Conservation (phyloP, 2,329 filamentous ascomycete genomes). For the Penicillium janthinellum region DNA sequence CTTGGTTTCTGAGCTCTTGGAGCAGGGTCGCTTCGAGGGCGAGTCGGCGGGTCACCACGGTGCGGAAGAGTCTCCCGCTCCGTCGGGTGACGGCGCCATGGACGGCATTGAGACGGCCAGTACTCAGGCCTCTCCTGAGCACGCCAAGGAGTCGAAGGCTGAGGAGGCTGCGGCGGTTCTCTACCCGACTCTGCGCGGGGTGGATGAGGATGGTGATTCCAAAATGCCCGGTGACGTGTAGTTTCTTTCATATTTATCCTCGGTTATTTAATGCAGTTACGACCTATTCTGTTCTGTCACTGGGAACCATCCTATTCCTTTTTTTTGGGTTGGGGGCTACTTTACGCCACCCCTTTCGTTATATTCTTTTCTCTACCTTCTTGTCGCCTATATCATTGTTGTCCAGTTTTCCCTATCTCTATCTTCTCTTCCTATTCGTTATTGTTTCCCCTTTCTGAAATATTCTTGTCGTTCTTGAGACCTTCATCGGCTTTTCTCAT, state of each 20-base stretch:
- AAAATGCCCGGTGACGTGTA: slow-evolving; percentile 38
- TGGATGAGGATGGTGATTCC: slow-evolving; percentile 40
- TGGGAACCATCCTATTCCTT: slow-evolving; percentile 1
- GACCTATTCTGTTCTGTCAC: slow-evolving; percentile 17
- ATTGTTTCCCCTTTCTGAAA: neutral
- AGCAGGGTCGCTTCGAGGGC: slow-evolving; percentile 52
- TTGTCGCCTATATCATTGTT: slow-evolving; percentile 6
- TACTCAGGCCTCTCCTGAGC: slow-evolving; percentile 47
- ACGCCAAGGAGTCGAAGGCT: slow-evolving; percentile 35
- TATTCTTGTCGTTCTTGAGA: slow-evolving; percentile 1
- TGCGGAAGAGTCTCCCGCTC: slow-evolving; percentile 21
- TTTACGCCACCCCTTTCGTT: slow-evolving; percentile 3
- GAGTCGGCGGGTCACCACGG: slow-evolving; percentile 19
- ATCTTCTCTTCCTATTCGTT: neutral
- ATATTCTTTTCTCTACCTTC: slow-evolving; percentile 1
- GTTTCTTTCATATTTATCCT: neutral
- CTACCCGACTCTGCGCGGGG: slow-evolving; percentile 36
- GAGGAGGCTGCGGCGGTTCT: slow-evolving; percentile 29
- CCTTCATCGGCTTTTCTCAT: neutral
- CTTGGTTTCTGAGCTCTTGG: slow-evolving; percentile 58
- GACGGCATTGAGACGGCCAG: slow-evolving; percentile 37
- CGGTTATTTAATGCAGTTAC: slow-evolving; percentile 22
- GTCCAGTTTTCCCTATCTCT: slow-evolving; percentile 5
- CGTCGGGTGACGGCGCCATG: slow-evolving; percentile 27
- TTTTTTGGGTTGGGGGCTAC: neutral